phyloP scores from a whole-genome alignment of 176 grass and related monocot species.

The Dendrocalamus sinicus region DNA sequence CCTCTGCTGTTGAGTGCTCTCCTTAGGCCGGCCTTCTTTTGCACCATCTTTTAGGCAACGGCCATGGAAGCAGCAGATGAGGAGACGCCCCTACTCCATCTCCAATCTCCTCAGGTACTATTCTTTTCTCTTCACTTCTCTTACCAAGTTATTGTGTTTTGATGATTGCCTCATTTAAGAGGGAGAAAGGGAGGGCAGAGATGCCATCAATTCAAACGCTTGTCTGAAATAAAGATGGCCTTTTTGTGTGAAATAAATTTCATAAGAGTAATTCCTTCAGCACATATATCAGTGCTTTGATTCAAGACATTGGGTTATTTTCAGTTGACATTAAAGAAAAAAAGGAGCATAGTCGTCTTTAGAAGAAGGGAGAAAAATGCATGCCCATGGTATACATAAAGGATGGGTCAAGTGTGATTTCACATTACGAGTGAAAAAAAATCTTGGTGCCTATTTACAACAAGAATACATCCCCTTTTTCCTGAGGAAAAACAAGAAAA shows the following conservation, averaged over 20 bases:
- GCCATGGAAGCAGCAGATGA: no score
- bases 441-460: neutral
- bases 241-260: neutral
- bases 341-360: no score
- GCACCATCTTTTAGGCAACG: no score
- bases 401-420: no score
- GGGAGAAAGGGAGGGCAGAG: no score
- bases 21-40: no score
- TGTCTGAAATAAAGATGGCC: neutral
- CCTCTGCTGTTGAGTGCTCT: no score
- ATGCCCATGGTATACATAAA: no score
- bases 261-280: neutral
- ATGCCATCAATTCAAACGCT: neutral
- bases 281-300: no score
- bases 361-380: no score
- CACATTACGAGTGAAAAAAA: neutral
- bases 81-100: neutral
- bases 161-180: neutral
- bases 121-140: neutral
- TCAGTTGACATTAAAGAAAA: neutral
- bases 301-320: neutral
- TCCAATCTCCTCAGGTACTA: conserved; percentile 16
- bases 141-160: neutral
- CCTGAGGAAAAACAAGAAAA: neutral
- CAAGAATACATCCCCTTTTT: neutral